Evolutionary conservation across 164 flowering plant genomes (phyloP), one percentile per base, ranked within the genome.

Genomic region (Vitis rotundifolia): DNA sequence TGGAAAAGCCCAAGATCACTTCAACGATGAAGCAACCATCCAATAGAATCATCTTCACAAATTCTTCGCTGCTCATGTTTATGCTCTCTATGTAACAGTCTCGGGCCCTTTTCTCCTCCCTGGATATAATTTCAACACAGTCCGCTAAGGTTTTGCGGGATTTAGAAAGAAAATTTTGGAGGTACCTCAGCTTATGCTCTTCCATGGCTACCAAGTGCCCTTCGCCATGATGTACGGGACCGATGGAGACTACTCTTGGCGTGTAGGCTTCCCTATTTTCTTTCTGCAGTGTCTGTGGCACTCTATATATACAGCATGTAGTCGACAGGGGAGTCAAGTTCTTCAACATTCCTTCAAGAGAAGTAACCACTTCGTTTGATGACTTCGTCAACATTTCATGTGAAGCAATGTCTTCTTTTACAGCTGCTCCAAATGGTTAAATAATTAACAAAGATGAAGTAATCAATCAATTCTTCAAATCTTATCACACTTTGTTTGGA

Each of bases 211-310:
- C 6, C 4, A 77, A 37, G 3, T 60, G 10, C 55, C 53, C 28
- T 18, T 63, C 64, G 3, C 54, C 60, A 29, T 62, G 66, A 67
- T 81, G 84, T 47, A 74, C 15, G 13, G 82, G 84, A 18, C 84
- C 84, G 1, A 81, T 73, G 22, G 80, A 76, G 15, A 81, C 59
- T 8, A 73, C 3, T 28, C 51, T 53, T 52, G 84, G 84, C n/a
- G 70, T 71, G 50, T 78, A 81, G 8, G 80, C 78, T 3, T 74
- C 69, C 54, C 63, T 66, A 15, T 72, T 73, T 8, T 68, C 19
- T 49, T 19, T 57, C 1, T 78, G 76, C 8, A 81, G 67, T n/a
- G 48, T 61, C 2, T 67, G 12, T 0, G 80, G 82, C 3, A 76
- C 76, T 67, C 65, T 76, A 68, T 68, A 76, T 60, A 81, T 78